phyloP scores from a whole-genome alignment of 441 rosid genomes.

The Melastoma candidum region DNA sequence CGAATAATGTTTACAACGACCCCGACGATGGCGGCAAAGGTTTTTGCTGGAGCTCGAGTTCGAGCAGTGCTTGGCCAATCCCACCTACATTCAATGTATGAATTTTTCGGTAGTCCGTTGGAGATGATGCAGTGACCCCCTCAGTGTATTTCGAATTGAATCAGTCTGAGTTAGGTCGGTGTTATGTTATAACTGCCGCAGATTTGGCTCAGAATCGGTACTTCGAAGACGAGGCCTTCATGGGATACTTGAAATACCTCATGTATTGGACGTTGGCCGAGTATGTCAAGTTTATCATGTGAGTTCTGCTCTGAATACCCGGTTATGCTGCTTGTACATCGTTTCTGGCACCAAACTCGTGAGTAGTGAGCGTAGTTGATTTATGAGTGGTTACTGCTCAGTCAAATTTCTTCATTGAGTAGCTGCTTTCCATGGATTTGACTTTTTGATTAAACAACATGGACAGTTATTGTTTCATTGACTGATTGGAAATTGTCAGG shows the following conservation, averaged over 20 bases:
- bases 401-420: not conserved
- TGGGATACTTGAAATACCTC: constrained; percentile 92
- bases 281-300: constrained; percentile 84
- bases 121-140: too few relatives aligned
- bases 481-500: constrained; percentile 96
- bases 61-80: constrained; percentile 92
- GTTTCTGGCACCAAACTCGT: too few relatives aligned
- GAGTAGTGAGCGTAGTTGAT: constrained; percentile 3
- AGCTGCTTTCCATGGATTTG: not conserved
- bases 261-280: constrained; percentile 95
- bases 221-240: constrained; percentile 94
- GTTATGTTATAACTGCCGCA: constrained; percentile 16
- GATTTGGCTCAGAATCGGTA: constrained; percentile 98
- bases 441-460: constrained; percentile 25
- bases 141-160: too few relatives aligned
- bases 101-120: not conserved
- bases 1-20: constrained; percentile 64
- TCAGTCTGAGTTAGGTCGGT: too few relatives aligned
- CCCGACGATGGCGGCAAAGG: constrained; percentile 80
- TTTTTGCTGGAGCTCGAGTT: constrained; percentile 90
- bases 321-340: too few relatives aligned
- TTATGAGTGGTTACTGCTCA: constrained; percentile 1
- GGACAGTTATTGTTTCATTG: constrained; percentile 91
- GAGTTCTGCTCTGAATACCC: constrained; percentile 22
- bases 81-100: constrained; percentile 93